Conservation (phyloP, 768 basidiomycete species). For the Steccherinum ochraceum region DNA sequence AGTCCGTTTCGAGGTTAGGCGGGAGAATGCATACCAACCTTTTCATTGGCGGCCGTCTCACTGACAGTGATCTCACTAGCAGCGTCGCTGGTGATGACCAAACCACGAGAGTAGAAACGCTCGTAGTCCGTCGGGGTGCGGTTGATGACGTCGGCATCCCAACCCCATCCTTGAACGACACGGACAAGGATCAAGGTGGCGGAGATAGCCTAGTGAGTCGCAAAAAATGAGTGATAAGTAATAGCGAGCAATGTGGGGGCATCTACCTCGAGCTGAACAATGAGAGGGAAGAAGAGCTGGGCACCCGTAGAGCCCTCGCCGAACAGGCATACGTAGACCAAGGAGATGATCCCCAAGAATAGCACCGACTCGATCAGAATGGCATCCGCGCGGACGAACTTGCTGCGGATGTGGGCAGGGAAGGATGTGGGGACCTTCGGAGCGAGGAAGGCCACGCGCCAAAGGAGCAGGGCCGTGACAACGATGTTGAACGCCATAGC, state of each 20-base stretch:
- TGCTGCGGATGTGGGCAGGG: not conserved
- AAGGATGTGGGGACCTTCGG: not conserved
- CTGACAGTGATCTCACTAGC: not conserved
- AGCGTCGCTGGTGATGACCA: not conserved
- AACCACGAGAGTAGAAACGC: not conserved
- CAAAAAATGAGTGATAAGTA: too few species aligned
- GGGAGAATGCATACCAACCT: not conserved
- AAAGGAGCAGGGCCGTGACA: not conserved
- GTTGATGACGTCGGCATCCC: not conserved
- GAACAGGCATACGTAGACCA: not conserved
- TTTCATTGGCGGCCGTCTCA: not conserved
- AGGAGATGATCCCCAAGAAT: not conserved
- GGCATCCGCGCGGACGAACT: not conserved
- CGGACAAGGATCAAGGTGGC: not conserved
- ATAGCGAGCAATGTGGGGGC: too few species aligned
- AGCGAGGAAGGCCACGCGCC: not conserved
- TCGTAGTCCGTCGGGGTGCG: not conserved
- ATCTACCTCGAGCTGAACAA: not conserved
- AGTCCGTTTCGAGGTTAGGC: too few species aligned
- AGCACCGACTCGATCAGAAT: not conserved
- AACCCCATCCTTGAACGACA: not conserved
- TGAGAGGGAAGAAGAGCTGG: not conserved
- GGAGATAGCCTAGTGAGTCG: not conserved
- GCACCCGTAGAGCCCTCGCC: not conserved
- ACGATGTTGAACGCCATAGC: not conserved